Evolutionary conservation across 345 rosid genomes (phyloP).

Genomic region (Psidium friedrichsthalianum): DNA sequence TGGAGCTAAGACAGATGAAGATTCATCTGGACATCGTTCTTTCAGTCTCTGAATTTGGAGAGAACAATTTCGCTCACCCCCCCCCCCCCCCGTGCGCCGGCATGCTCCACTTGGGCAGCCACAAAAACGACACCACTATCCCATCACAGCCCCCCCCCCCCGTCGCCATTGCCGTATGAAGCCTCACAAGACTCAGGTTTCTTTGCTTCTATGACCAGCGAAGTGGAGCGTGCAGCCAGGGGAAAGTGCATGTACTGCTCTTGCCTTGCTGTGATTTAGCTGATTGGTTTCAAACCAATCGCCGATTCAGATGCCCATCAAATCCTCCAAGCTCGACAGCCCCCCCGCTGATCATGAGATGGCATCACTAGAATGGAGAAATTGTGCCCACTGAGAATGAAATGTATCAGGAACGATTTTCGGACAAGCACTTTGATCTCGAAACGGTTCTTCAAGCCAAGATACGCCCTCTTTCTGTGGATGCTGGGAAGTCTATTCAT

Average conservation of each 20-base stretch:
- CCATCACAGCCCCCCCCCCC: no score
- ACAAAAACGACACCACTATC: no score
- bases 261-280: conserved; percentile 90
- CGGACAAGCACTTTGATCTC: conserved; percentile 90
- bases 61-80: no score
- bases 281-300: conserved; percentile 80
- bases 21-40: conserved; percentile 39
- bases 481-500: conserved; percentile 65
- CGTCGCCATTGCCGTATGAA: no score
- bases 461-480: conserved; percentile 51
- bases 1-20: conserved; percentile 59
- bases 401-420: conserved; percentile 53
- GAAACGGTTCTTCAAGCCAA: conserved; percentile 82
- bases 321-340: conserved; percentile 82
- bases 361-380: conserved; percentile 95
- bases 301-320: conserved; percentile 56
- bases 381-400: conserved; percentile 66
- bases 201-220: conserved; percentile 95
- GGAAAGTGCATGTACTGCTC: conserved; percentile 85
- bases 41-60: conserved; percentile 78
- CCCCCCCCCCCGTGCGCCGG: no score
- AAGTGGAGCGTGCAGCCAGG: conserved; percentile 87
- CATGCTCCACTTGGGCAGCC: no score
- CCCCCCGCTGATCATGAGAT: conserved; percentile 79
- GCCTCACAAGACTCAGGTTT: conserved; percentile 55